Conservation (phyloP, 352 stramenopile species). For the Phytopythium mirpurense region DNA sequence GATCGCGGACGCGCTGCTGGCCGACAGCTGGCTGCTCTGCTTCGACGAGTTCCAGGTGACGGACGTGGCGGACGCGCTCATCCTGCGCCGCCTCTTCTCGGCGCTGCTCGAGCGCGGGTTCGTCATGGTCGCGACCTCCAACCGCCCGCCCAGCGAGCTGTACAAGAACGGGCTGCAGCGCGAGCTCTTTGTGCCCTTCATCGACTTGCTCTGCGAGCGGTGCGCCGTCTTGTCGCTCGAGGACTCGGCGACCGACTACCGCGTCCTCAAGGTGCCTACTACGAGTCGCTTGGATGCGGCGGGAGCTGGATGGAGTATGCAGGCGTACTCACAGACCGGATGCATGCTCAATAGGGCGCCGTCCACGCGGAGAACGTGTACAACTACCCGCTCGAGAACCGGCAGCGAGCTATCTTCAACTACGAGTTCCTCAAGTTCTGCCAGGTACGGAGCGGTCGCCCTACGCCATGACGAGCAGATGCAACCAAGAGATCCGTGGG, state of each 20-base stretch:
- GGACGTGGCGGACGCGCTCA: conserved; percentile 96
- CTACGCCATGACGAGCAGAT: neutral
- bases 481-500: no score
- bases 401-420: conserved; percentile 53
- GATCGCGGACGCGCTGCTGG: conserved; percentile 84
- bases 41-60: conserved; percentile 99
- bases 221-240: conserved; percentile 81
- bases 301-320: no score
- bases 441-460: conserved; percentile 13
- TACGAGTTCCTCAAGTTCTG: conserved; percentile 62
- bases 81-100: conserved; percentile 92
- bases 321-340: no score
- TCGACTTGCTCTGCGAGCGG: conserved; percentile 88
- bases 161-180: conserved; percentile 97
- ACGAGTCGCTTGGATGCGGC: no score
- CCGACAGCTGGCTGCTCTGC: conserved; percentile 90
- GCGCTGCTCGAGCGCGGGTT: conserved; percentile 88
- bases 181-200: conserved; percentile 96
- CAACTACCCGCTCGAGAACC: conserved; percentile 39
- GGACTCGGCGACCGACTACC: conserved; percentile 80
- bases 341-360: conserved; percentile 25
- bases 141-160: conserved; percentile 90
- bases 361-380: conserved; percentile 72
- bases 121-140: conserved; percentile 96
- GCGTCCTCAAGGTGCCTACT: conserved; percentile 42